A percentile compares a stretch with the other conserved stretches of the same genome.
These are phyloP conservation scores for Aspergillus campestris DNA, from an alignment of 495 filamentous ascomycete genomes.

Conservation along the genomic window DNA sequence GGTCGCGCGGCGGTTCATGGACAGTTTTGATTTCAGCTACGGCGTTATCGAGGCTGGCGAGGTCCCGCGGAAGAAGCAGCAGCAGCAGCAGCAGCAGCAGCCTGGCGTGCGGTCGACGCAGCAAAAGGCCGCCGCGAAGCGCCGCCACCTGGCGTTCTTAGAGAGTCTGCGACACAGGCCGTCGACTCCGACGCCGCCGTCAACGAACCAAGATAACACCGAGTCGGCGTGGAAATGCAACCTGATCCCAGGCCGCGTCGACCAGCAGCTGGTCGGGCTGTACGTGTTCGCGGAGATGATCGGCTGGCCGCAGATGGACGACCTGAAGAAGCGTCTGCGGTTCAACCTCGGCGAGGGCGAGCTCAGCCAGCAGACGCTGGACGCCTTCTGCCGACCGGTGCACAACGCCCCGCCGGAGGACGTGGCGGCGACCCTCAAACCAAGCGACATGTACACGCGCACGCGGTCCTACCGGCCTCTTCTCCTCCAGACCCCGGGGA, in stretches of 20 bases:
- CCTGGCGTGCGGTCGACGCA: no score
- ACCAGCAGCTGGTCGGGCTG: conserved; percentile 42
- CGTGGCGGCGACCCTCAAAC: background rate
- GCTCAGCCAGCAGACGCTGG: conserved; percentile 3
- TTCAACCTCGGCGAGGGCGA: conserved; percentile 10
- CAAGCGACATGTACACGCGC: conserved; percentile 25
- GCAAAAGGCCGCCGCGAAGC: conserved; percentile 17
- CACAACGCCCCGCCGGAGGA: background rate
- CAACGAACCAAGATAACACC: background rate
- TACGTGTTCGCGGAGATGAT: conserved; percentile 42
- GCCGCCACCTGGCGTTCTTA: conserved; percentile 18
- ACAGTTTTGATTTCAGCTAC: conserved; percentile 49
- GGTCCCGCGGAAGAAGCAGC: no score
- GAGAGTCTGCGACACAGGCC: conserved; percentile 18
- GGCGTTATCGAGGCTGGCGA: background rate
- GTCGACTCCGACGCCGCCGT: background rate
- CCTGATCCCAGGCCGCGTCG: conserved; percentile 28
- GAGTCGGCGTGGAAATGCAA: conserved; percentile 33
- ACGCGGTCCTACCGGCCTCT: conserved; percentile 21
- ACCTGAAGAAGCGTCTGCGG: conserved; percentile 18
- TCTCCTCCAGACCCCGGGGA: conserved; percentile 13
- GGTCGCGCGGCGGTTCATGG: conserved; percentile 64
- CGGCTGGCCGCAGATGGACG: conserved; percentile 39
- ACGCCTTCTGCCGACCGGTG: conserved; percentile 4
- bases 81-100: no score